Evolutionary conservation across 2,329 filamentous ascomycete species (phyloP).

Genomic region (Aureobasidium sp.): DNA sequence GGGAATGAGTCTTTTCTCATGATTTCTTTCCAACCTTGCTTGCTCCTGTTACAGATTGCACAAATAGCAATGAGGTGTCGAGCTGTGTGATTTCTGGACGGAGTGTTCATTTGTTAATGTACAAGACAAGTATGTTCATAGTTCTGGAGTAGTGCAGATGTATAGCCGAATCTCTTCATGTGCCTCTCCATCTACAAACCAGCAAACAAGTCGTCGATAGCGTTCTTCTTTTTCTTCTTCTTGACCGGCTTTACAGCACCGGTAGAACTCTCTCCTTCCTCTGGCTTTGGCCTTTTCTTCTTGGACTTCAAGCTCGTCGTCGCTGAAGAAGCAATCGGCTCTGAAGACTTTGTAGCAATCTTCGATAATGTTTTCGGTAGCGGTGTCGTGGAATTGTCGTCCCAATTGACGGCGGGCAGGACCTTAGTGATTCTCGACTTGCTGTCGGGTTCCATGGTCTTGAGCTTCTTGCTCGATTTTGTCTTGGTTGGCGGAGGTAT

Average conservation of each 20-base stretch:
- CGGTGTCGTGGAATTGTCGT: background rate
- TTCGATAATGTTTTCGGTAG: background rate
- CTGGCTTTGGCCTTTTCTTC: conserved; percentile 17
- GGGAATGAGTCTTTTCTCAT: background rate
- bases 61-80: background rate
- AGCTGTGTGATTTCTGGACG: background rate
- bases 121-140: background rate
- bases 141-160: background rate
- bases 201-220: conserved; percentile 65
- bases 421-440: background rate
- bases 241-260: conserved; percentile 25
- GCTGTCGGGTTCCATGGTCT: background rate
- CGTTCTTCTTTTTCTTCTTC: conserved; percentile 51
- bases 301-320: conserved; percentile 14
- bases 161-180: no score
- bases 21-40: no score
- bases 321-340: background rate
- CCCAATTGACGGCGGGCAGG: conserved; percentile 1
- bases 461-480: conserved; percentile 1
- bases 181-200: conserved; percentile 33
- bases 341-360: background rate
- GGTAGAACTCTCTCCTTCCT: background rate
- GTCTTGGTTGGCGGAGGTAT: background rate
- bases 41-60: background rate
- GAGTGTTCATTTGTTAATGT: background rate